phyloP scores from a whole-genome alignment of 1,284 basidiomycete species.

The Peniophora sp. region DNA sequence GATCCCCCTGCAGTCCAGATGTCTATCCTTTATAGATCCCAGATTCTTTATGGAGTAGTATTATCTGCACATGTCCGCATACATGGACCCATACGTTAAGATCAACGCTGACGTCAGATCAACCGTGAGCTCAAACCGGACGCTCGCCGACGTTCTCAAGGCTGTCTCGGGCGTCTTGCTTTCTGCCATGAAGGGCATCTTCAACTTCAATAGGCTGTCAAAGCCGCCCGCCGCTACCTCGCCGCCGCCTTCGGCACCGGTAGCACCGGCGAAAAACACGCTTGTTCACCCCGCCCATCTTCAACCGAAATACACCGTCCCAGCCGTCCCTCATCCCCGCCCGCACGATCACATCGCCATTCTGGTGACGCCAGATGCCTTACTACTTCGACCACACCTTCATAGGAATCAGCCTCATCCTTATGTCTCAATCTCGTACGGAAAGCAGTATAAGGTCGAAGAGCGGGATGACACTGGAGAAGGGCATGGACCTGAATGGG shows the following conservation, averaged over 20 bases:
- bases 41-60: too few relatives aligned
- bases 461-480: slow-evolving; percentile 33
- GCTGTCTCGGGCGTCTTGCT: background rate
- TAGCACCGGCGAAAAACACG: background rate
- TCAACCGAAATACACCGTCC: slow-evolving; percentile 55
- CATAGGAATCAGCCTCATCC: slow-evolving; percentile 26
- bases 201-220: background rate
- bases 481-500: slow-evolving; percentile 38
- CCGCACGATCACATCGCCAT: slow-evolving; percentile 62
- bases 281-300: slow-evolving; percentile 26
- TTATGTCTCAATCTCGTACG: slow-evolving; percentile 55
- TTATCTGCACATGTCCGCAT: background rate
- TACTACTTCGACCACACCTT: slow-evolving; percentile 54
- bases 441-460: slow-evolving; percentile 46
- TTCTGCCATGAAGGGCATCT: background rate
- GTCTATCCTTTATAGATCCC: too few relatives aligned
- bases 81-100: too few relatives aligned
- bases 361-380: slow-evolving; percentile 47
- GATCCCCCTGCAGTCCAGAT: too few relatives aligned
- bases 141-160: too few relatives aligned
- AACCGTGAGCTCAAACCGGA: too few relatives aligned
- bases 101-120: too few relatives aligned
- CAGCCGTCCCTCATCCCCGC: slow-evolving; percentile 63
- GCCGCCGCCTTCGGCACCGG: background rate
- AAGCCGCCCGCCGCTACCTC: background rate